These are phyloP conservation scores for Chlorella vulgaris DNA, from an alignment of 139 green algal species.

Conservation along the genomic window DNA sequence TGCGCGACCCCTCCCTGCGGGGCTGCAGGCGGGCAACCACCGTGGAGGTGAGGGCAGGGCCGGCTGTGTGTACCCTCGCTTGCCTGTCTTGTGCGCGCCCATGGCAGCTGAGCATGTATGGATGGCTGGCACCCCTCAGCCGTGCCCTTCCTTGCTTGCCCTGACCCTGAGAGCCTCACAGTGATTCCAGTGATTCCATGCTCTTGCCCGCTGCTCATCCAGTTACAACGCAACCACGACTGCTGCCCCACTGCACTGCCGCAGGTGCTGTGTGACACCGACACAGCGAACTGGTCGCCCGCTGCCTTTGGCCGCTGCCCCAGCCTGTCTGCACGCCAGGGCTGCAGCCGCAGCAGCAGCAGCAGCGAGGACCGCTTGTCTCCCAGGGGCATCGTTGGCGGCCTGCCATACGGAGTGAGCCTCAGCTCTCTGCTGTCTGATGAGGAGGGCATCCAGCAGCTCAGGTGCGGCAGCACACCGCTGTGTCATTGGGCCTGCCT, in stretches of 20 bases:
- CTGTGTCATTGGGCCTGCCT: too few relatives aligned
- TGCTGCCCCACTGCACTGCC: too few relatives aligned
- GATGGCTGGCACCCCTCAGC: background rate
- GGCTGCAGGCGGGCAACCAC: background rate
- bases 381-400: background rate
- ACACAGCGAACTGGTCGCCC: background rate
- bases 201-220: too few relatives aligned
- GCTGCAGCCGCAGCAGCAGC: background rate
- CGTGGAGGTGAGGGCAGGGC: constrained; percentile 1
- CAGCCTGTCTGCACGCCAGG: background rate
- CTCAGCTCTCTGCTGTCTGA: background rate
- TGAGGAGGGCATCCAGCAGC: too few relatives aligned
- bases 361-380: background rate
- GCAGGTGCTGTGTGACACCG: constrained; percentile 1
- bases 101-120: too few relatives aligned
- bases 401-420: constrained; percentile 5
- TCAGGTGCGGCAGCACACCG: too few relatives aligned
- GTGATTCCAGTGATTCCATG: too few relatives aligned
- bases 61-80: background rate
- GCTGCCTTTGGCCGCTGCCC: background rate
- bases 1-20: background rate
- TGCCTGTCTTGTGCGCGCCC: background rate
- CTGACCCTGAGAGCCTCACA: too few relatives aligned
- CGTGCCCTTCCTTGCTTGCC: background rate
- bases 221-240: too few relatives aligned